phyloP scores from a whole-genome alignment of 306 rosid genomes.

The Urtica urens region DNA sequence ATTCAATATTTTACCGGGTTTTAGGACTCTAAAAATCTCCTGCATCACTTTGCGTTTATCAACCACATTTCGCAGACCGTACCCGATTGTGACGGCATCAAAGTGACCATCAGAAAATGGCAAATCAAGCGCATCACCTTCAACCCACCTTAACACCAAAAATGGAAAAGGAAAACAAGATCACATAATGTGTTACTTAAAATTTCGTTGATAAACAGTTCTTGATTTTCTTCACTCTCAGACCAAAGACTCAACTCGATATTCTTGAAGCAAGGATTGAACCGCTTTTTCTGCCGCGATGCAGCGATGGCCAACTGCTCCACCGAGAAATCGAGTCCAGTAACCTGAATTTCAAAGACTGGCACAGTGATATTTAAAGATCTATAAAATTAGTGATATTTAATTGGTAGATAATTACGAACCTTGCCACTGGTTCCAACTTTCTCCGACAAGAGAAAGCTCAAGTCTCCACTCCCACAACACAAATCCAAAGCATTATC shows the following conservation, averaged over 20 bases:
- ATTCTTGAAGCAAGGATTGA: slow-evolving; percentile 38
- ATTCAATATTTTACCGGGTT: too few species aligned
- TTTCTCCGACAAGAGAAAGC: slow-evolving; percentile 61
- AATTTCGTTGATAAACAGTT: background rate
- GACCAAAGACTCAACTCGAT: slow-evolving; percentile 35
- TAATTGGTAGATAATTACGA: background rate
- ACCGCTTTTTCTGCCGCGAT: slow-evolving; percentile 30
- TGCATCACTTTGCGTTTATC: slow-evolving; percentile 55
- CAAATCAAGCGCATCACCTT: slow-evolving; percentile 88
- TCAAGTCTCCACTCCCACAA: slow-evolving; percentile 92
- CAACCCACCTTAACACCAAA: slow-evolving; percentile 77
- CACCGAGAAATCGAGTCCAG: slow-evolving; percentile 53
- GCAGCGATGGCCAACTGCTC: slow-evolving; percentile 57
- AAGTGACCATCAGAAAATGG: slow-evolving; percentile 59
- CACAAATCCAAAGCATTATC: slow-evolving; percentile 73
- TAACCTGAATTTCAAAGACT: slow-evolving; percentile 38
- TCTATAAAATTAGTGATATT: background rate
- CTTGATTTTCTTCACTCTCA: background rate
- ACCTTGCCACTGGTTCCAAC: slow-evolving; percentile 59
- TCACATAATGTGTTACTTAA: too few species aligned
- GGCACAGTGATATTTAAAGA: background rate
- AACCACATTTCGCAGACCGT: slow-evolving; percentile 79
- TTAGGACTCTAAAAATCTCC: slow-evolving; percentile 64
- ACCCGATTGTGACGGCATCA: slow-evolving; percentile 87
- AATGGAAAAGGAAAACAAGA: too few species aligned